Evolutionary conservation across 306 rosid genomes (phyloP).

Genomic region (Crotalaria pallida): DNA sequence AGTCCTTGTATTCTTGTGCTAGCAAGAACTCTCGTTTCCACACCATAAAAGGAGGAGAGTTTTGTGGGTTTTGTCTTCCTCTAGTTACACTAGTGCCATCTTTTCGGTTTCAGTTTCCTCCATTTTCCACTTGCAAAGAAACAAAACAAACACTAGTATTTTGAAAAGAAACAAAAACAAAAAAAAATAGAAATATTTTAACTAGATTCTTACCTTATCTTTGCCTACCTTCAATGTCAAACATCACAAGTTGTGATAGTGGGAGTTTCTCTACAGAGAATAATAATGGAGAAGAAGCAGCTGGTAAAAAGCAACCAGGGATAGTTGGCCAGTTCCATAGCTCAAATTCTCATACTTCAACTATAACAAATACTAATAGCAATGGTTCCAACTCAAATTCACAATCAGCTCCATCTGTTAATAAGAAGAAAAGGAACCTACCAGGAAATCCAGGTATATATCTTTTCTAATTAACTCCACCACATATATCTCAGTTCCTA

Average conservation of each 20-base stretch:
- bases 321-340: slow-evolving; percentile 32
- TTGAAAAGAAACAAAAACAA: slow-evolving; percentile 12
- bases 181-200: slow-evolving; percentile 17
- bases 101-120: slow-evolving; percentile 17
- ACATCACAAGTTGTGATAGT: slow-evolving; percentile 59
- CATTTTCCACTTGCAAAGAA: not conserved
- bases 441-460: slow-evolving; percentile 88
- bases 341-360: slow-evolving; percentile 45
- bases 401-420: slow-evolving; percentile 34
- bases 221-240: slow-evolving; percentile 48
- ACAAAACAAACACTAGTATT: not conserved
- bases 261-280: slow-evolving; percentile 60
- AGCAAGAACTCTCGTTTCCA: slow-evolving; percentile 25
- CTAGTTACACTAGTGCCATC: slow-evolving; percentile 37
- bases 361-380: slow-evolving; percentile 30
- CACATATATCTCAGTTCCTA: not conserved
- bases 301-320: slow-evolving; percentile 28
- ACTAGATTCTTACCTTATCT: not conserved
- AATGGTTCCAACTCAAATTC: slow-evolving; percentile 37
- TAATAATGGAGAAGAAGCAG: slow-evolving; percentile 31
- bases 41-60: slow-evolving; percentile 55
- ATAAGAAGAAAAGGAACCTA: slow-evolving; percentile 66
- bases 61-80: slow-evolving; percentile 55
- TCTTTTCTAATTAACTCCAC: not conserved
- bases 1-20: slow-evolving; percentile 37